Evolutionary conservation across 805 yeast genomes (phyloP).

Genomic region (Cyberlindnera amylophila): DNA sequence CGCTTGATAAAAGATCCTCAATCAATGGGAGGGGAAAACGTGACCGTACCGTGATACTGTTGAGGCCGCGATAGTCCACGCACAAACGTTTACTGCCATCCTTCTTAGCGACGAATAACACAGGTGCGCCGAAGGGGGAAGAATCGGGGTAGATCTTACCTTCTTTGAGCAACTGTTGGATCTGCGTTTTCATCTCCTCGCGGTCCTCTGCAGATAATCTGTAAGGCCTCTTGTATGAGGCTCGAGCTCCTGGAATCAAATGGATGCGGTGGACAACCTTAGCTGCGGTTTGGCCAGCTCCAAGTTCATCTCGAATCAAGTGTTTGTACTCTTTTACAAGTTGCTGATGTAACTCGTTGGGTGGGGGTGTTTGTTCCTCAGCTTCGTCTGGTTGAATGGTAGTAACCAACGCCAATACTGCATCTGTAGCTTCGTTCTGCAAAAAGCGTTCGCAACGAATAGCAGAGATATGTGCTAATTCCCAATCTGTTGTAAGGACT

Average conservation of each 20-base stretch:
- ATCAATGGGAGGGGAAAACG: background rate
- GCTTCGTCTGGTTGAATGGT: background rate
- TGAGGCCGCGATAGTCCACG: background rate
- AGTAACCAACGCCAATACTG: background rate
- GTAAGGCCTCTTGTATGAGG: background rate
- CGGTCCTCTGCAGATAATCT: background rate
- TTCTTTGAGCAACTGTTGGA: background rate
- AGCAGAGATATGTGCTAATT: background rate
- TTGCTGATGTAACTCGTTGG: background rate
- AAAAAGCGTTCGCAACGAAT: background rate
- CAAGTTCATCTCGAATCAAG: background rate
- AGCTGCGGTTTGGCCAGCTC: background rate
- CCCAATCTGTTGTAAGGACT: background rate
- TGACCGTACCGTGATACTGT: background rate
- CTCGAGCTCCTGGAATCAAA: background rate
- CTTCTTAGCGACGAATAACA: background rate
- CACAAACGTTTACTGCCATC: background rate
- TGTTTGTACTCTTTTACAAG: background rate
- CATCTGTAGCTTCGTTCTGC: background rate
- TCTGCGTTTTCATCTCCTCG: background rate
- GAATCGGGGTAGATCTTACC: background rate
- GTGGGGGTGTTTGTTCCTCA: background rate
- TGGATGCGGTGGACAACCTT: background rate
- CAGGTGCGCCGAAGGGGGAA: background rate
- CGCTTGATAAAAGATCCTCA: background rate